phyloP scores from a whole-genome alignment of 1,139 yeast genomes.

The Yamadazyma atlantica region DNA sequence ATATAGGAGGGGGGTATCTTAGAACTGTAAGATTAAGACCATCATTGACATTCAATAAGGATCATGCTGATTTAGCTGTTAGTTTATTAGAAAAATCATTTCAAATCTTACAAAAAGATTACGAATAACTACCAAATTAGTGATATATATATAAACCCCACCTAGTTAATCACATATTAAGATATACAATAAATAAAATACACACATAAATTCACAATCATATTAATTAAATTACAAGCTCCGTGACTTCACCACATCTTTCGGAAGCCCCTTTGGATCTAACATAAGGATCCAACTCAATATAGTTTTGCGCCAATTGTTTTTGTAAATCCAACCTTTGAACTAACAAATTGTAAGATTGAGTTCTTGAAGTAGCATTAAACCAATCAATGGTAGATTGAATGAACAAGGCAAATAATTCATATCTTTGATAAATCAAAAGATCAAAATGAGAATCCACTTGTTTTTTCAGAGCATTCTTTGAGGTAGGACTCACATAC shows the following conservation, averaged over 20 bases:
- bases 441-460: constrained; percentile 33
- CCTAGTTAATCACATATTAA: not conserved
- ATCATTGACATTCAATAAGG: constrained; percentile 65
- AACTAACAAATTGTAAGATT: constrained; percentile 38
- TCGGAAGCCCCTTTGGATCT: constrained; percentile 71
- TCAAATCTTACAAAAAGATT: not conserved
- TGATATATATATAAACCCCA: not conserved
- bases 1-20: constrained; percentile 77
- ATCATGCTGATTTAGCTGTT: constrained; percentile 67
- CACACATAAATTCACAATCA: not conserved
- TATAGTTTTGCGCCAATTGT: constrained; percentile 55
- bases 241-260: constrained; percentile 43
- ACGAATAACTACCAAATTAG: too few species aligned
- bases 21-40: constrained; percentile 74
- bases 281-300: constrained; percentile 66
- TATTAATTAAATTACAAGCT: constrained; percentile 7
- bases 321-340: constrained; percentile 52
- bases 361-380: constrained; percentile 46
- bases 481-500: constrained; percentile 52
- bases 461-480: constrained; percentile 24
- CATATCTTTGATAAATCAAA: constrained; percentile 41
- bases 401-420: constrained; percentile 48
- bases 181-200: not conserved
- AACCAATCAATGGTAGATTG: constrained; percentile 68
- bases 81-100: constrained; percentile 30